phyloP scores from a whole-genome alignment of 2,329 filamentous ascomycete genomes.

The Arthrobotrys iridis region DNA sequence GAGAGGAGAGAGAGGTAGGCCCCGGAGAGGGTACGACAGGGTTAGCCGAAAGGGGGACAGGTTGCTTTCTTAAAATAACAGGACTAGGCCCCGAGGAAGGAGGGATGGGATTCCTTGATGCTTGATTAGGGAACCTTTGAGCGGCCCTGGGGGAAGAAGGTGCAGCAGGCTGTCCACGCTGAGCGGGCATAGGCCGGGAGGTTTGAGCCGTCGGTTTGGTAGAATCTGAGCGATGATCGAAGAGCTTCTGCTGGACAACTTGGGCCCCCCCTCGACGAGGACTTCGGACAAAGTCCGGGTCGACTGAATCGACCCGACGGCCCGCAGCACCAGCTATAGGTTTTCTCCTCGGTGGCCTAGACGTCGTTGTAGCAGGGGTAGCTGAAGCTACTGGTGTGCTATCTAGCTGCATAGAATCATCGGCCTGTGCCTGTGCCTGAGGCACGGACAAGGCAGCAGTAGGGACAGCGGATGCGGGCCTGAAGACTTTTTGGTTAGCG shows the following conservation, averaged over 20 bases:
- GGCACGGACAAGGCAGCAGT: neutral
- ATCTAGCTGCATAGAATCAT: constrained; percentile 35
- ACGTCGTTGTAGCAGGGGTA: constrained; percentile 2
- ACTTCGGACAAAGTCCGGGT: constrained; percentile 31
- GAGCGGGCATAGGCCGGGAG: constrained; percentile 5
- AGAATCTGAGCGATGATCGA: constrained; percentile 25
- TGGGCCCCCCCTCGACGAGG: constrained; percentile 11
- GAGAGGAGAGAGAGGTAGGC: constrained; percentile 1
- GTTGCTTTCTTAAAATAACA: constrained; percentile 15
- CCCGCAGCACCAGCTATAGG: neutral
- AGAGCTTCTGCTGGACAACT: neutral
- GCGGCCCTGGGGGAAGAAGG: neutral
- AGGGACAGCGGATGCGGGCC: neutral
- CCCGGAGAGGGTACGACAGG: neutral
- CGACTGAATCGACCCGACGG: constrained; percentile 25
- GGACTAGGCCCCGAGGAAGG: constrained; percentile 1
- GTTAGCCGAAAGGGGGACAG: neutral
- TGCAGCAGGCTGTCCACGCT: constrained; percentile 7
- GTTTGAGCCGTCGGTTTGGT: neutral
- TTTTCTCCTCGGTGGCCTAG: constrained; percentile 16
- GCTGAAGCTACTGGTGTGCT: constrained; percentile 15
- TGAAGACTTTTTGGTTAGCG: neutral
- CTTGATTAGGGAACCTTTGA: neutral
- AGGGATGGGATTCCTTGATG: constrained; percentile 3
- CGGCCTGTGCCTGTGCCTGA: constrained; percentile 7